phyloP scores from a whole-genome alignment of 208 protist genomes.

The Leishmania turanica region DNA sequence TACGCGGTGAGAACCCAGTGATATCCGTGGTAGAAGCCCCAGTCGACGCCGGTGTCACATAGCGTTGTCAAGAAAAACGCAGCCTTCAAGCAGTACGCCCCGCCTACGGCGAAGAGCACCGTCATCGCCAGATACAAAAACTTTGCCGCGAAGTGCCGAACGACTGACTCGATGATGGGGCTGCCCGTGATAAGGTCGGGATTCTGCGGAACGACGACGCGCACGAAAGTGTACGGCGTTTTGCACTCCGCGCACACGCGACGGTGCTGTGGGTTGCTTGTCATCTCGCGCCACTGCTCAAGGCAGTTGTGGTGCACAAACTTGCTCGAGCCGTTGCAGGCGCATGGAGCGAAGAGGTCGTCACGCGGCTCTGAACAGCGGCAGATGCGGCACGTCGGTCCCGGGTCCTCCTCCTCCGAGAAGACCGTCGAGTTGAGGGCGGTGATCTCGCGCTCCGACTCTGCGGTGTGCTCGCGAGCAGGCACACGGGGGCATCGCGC shows the following conservation, averaged over 20 bases:
- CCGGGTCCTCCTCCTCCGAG: slow-evolving; percentile 25
- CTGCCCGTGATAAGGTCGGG: slow-evolving; percentile 21
- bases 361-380: slow-evolving; percentile 21
- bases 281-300: slow-evolving; percentile 36
- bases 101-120: slow-evolving; percentile 8
- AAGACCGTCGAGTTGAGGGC: background rate
- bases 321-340: slow-evolving; percentile 33
- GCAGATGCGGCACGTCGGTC: slow-evolving; percentile 32
- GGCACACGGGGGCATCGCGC: slow-evolving; percentile 7
- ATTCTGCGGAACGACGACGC: slow-evolving; percentile 24
- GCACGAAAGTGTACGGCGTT: slow-evolving; percentile 31
- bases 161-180: slow-evolving; percentile 27
- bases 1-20: slow-evolving; percentile 28
- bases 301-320: slow-evolving; percentile 33
- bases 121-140: slow-evolving; percentile 1
- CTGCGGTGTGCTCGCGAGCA: slow-evolving; percentile 3
- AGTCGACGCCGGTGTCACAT: slow-evolving; percentile 19
- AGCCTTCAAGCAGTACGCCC: slow-evolving; percentile 22
- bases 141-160: slow-evolving; percentile 23
- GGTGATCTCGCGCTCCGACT: slow-evolving; percentile 21
- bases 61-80: slow-evolving; percentile 14
- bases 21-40: slow-evolving; percentile 26
- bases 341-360: slow-evolving; percentile 34
- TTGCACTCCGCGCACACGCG: slow-evolving; percentile 38
- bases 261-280: slow-evolving; percentile 32